These are phyloP conservation scores for Firmiana major DNA, from an alignment of 345 rosid species.

Conservation along the genomic window DNA sequence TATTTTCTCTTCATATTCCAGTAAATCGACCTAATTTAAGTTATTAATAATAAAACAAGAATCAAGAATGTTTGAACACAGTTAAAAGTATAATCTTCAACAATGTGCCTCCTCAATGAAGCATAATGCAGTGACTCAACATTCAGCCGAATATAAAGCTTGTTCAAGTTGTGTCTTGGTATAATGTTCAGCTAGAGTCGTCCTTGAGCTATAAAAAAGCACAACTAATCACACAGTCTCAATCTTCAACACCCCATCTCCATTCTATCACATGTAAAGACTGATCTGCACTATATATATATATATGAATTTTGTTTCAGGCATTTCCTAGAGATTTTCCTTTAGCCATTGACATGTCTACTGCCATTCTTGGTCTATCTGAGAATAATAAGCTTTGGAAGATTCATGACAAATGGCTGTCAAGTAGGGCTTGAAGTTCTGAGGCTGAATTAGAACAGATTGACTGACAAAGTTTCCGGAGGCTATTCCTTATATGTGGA, in stretches of 20 bases:
- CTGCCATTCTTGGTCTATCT: conserved; percentile 70
- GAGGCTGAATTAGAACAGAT: too few relatives aligned
- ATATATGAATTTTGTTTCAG: too few relatives aligned
- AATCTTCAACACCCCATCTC: background rate
- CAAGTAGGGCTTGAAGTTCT: too few relatives aligned
- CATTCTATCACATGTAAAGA: background rate
- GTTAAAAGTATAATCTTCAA: background rate
- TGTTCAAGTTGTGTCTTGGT: background rate
- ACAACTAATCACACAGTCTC: background rate
- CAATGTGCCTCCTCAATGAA: background rate
- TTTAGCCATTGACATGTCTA: conserved; percentile 79
- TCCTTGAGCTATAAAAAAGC: background rate
- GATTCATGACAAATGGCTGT: conserved; percentile 66
- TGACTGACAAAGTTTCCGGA: too few relatives aligned
- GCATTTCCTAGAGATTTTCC: conserved; percentile 87
- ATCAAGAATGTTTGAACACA: background rate
- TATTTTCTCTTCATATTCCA: background rate
- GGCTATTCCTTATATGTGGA: too few relatives aligned
- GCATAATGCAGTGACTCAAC: background rate
- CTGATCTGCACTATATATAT: too few relatives aligned
- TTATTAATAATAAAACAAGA: background rate
- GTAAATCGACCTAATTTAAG: background rate
- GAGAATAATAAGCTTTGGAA: conserved; percentile 80
- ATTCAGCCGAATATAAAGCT: background rate
- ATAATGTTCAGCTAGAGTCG: background rate